These are phyloP conservation scores for Boletus bicolor DNA, from an alignment of 768 basidiomycete genomes.

Conservation along the genomic window DNA sequence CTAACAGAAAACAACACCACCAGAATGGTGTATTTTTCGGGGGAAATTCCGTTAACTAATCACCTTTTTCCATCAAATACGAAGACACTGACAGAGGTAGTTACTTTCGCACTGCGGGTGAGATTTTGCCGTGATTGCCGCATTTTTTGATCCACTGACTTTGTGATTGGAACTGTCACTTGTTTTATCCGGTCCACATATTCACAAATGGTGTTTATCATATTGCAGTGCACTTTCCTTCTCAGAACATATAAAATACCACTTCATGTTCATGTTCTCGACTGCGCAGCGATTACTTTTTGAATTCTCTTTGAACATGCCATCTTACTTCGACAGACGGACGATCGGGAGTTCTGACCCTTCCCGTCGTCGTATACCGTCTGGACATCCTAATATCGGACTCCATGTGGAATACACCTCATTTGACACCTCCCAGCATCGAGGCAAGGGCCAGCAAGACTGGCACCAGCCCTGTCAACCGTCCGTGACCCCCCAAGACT, in stretches of 20 bases:
- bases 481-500: background rate
- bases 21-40: background rate
- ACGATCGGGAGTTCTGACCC: background rate
- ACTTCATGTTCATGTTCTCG: background rate
- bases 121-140: background rate
- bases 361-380: background rate
- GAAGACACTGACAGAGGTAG: background rate
- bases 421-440: background rate
- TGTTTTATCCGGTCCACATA: background rate
- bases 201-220: background rate
- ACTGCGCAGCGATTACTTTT: background rate
- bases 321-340: conserved; percentile 8
- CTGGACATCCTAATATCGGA: background rate
- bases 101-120: background rate
- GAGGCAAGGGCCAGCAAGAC: background rate
- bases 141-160: background rate
- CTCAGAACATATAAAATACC: background rate
- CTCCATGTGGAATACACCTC: background rate
- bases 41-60: background rate
- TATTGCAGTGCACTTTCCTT: background rate
- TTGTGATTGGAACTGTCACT: background rate
- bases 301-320: background rate
- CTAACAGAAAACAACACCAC: background rate
- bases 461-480: background rate
- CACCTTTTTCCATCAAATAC: background rate